Evolutionary conservation across 2,329 filamentous ascomycete genomes (phyloP), one percentile per base, ranked within the genome.

Genomic region (Nemania serpens): DNA sequence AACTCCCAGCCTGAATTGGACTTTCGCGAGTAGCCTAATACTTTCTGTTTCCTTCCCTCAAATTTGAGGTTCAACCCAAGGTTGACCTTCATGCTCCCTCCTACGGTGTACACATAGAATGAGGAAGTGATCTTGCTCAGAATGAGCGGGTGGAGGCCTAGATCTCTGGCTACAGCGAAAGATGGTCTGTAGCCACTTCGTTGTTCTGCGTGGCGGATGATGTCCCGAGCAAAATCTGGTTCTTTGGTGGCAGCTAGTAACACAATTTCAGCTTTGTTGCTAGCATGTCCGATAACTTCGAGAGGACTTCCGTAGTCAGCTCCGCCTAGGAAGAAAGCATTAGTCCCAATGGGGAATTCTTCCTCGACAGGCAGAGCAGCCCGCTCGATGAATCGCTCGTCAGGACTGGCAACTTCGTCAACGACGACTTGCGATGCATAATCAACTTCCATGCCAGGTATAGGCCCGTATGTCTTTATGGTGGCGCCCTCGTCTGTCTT

Each of bases 21-120:
- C 72, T 95, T 95, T 69, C 93, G 90, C 22, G 94, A 97, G 76
- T 97, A 99, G 0, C 95, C 95, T 34, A 99, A 79, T 6, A 99
- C 95, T 78, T 99, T 99, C 69, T 93, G 84, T 77, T 97, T 97
- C 78, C 91, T 94, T 2, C 87, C 91, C 74, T 99, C 95, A 62
- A 99, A 99, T 75, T 99, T 99, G 67, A 99, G 83, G 71, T 99
- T 99, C 63, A 99, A 82, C 0, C 95, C 95, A 22, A 99, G 80
- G 70, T 99, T 99, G 64, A 97, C 83, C 69, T 91, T 90, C 60
- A 93, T 81, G 22, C 59, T 71, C 25, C 91, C 92, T 59, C 91
- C 91, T 3, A 94, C 87, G 17, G 78, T 84, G 58, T 87, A 86
- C 59, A 99, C 91, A 56, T 89, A 90, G 75, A 96, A 98, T 0